Base-by-base conservation (phyloP, 768 basidiomycete genomes). In the Clavaria fumosa region DNA sequence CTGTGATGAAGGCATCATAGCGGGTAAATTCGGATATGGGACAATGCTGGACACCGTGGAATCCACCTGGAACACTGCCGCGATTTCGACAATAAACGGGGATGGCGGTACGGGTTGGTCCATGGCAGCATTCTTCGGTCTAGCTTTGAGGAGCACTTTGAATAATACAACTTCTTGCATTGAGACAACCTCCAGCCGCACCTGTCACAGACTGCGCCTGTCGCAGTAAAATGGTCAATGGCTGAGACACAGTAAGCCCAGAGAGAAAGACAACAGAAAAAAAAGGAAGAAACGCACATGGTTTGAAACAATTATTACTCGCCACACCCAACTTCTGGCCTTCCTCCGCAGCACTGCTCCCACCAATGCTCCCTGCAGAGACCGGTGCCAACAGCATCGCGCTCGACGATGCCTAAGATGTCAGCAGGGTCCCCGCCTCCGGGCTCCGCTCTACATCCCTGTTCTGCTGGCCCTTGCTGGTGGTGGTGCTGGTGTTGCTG, bases 31-130 rank as follows among this genome's bases (percentile, higher is more conserved):
- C 1, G 72, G 72, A 54, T 89, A 84, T 4, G 85, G 81, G 2
- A 79, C 71, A 39, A 99, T 75, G 15, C 91, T 90, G 1, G 90
- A 72, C 27, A 97, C 73, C 86, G 95, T 91, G 53, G 84, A 89
- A 54, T 97, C 95, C 32, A 97, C 63, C 50, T 89, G 79, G 57
- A 96, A 88, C 27, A 85, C 78, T 2, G 83, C 83, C 1, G 84
- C 88, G 45, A 96, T 81, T 50, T 96, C 93, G 37, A 86, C 85
- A 26, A 74, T 55, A 40, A 78, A 66, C 6, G 77, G 74, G 0
- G 76, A n/a, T n/a, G n/a, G n/a, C 66, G 6, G 66, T 56, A 42
- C 65, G 69, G 1, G 67, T 58, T 0, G 64, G 52, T 2, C 64
- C 51, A 63, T 57, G 20, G 56, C 51, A 12, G 60, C 55, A 0